Evolutionary conservation across 495 filamentous ascomycete genomes (phyloP), one percentile per base, ranked within the genome.

Genomic region (Cercophora samala): DNA sequence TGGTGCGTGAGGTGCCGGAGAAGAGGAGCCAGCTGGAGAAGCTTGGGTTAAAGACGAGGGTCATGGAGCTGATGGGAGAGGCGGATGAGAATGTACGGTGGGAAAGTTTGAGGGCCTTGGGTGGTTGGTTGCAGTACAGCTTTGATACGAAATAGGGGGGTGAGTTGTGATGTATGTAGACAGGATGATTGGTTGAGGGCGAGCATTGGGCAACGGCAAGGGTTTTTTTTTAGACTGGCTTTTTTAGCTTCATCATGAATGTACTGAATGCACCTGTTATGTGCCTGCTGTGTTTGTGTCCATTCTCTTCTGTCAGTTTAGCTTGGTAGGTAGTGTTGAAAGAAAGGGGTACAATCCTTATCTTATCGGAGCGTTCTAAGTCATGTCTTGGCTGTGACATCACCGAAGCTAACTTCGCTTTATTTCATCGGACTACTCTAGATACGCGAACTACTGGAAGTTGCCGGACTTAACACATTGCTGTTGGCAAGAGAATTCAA

Each of bases 31-130:
- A 91, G 77, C 82, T 97, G 72, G 95, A 98, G 84, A 92, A 89
- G 76, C 73, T 93, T n/a, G 94, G 96, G 0, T 77, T 98, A 64
- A 99, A 99, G 84, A 85, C 84, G 6, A 84, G 92, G 64, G 89
- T 98, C 60, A 98, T 99, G 96, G 92, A 92, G 79, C 79, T 98
- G 72, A 99, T 99, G 96, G 87, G 84, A 64, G 91, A 97, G 73
- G 82, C 85, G 58, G 93, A 98, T 74, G 93, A 97, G 79, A 85
- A 88, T 66, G 92, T 98, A 17, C 84, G 96, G 72, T 98, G 93
- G 92, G 96, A 99, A 83, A 94, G 91, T 72, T 82, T 99, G 78
- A 88, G 90, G 63, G 93, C 96, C 13, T 89, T 99, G 58, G 93
- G 92, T 1, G 93, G 93, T 69, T 97, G 93, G 93, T 80, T 97